Conservation (phyloP, 345 rosid genomes). For the Cardamine resedifolia region DNA sequence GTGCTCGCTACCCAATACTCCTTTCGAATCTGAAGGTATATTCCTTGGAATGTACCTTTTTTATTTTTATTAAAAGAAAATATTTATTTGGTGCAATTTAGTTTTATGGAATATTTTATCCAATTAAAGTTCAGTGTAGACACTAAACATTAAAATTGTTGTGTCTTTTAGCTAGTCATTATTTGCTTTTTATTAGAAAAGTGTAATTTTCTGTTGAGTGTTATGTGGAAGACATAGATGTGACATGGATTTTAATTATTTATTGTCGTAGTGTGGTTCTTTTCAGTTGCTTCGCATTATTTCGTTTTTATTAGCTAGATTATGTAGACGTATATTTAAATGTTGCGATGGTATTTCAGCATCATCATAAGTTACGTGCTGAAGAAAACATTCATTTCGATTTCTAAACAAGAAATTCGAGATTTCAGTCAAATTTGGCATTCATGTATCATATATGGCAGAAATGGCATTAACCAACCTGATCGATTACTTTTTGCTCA, state of each 20-base stretch:
- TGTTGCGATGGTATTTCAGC: neutral
- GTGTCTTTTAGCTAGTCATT: constrained; percentile 24
- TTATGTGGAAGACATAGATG: constrained; percentile 24
- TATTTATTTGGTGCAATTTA: neutral
- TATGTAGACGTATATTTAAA: neutral
- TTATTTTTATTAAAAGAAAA: neutral
- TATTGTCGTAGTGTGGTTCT: constrained; percentile 23
- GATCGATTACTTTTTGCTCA: neutral
- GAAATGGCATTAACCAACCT: neutral
- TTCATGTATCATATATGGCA: neutral
- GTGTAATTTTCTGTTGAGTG: constrained; percentile 23
- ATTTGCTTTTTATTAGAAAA: neutral
- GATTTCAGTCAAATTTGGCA: neutral
- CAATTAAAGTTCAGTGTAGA: constrained; percentile 16
- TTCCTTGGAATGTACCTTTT: constrained; percentile 40
- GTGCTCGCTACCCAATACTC: constrained; percentile 21
- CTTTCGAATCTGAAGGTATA: constrained; percentile 31
- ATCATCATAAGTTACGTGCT: neutral
- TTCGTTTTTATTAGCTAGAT: constrained; percentile 22
- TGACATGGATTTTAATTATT: constrained; percentile 32
- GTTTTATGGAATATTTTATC: constrained; percentile 2
- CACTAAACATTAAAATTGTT: neutral
- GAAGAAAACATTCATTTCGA: neutral
- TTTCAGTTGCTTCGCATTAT: neutral
- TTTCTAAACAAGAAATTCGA: neutral